Evolutionary conservation across 192 early-diverging fungal species (phyloP).

Genomic region (Mortierella claussenii): DNA sequence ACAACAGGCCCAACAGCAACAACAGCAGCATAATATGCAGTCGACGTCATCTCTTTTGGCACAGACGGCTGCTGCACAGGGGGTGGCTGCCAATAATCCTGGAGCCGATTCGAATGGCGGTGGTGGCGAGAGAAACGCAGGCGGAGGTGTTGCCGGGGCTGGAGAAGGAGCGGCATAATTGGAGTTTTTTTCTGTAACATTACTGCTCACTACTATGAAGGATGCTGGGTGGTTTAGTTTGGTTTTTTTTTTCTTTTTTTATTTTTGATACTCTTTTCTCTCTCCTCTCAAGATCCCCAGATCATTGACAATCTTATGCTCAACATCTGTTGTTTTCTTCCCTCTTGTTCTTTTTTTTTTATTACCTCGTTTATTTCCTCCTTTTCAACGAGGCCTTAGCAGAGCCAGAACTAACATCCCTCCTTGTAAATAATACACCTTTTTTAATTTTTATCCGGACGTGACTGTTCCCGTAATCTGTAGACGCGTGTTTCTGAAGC

Average conservation of each 20-base stretch:
- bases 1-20: slow-evolving; percentile 20
- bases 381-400: too few species aligned
- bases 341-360: not conserved
- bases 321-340: not conserved
- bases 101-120: slow-evolving; percentile 7
- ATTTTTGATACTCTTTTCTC: slow-evolving; percentile 1
- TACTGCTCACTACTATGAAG: not conserved
- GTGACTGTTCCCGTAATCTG: not conserved
- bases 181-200: not conserved
- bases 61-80: slow-evolving; percentile 18
- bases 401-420: too few species aligned
- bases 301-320: not conserved
- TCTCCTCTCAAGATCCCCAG: not conserved
- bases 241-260: slow-evolving; percentile 11
- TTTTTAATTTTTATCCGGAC: not conserved
- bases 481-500: too few species aligned
- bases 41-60: slow-evolving; percentile 27
- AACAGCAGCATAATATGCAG: slow-evolving; percentile 28
- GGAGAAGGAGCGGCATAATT: not conserved
- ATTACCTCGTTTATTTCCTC: not conserved
- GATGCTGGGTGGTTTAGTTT: not conserved
- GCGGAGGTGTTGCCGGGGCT: not conserved
- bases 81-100: slow-evolving; percentile 1
- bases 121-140: not conserved
- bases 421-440: too few species aligned